Percentiles rank a stretch among this genome's conserved stretches.
phyloP scores from a whole-genome alignment of 805 yeast genomes.

The Ogataea nakhonphanomensis region DNA sequence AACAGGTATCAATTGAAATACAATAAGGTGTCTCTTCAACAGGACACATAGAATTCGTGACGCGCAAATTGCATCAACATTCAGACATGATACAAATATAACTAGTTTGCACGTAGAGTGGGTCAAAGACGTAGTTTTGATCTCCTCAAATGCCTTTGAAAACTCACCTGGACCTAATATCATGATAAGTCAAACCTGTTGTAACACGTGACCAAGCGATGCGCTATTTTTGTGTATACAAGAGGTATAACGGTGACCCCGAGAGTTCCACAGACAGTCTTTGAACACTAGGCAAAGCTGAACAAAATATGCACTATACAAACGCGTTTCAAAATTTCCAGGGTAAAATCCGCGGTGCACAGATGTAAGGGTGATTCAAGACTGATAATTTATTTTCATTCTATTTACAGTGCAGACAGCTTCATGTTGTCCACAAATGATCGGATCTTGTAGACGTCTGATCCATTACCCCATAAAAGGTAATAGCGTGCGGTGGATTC shows the following conservation, averaged over 20 bases:
- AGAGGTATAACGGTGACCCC: not conserved
- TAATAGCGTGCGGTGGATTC: conserved; percentile 23
- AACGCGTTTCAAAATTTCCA: conserved; percentile 7
- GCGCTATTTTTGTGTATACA: not conserved
- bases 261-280: too few species aligned
- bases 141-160: conserved; percentile 60
- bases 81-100: conserved; percentile 84
- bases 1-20: conserved; percentile 86
- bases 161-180: conserved; percentile 70
- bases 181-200: conserved; percentile 44
- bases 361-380: not conserved
- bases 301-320: not conserved
- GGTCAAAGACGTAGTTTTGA: conserved; percentile 69
- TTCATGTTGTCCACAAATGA: conserved; percentile 17
- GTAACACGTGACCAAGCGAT: not conserved
- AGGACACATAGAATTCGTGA: conserved; percentile 69
- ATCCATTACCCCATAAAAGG: conserved; percentile 29
- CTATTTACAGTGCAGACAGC: conserved; percentile 11
- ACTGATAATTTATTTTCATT: not conserved
- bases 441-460: conserved; percentile 25
- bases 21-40: conserved; percentile 77
- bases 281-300: not conserved
- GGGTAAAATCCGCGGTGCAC: conserved; percentile 4
- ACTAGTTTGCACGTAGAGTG: conserved; percentile 91
- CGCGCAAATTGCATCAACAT: conserved; percentile 89